A percentile compares a stretch with the other conserved stretches of the same genome.
phyloP scores from a whole-genome alignment of 225 moss, liverwort and hornwort genomes.

The Pleurozium schreberi region DNA sequence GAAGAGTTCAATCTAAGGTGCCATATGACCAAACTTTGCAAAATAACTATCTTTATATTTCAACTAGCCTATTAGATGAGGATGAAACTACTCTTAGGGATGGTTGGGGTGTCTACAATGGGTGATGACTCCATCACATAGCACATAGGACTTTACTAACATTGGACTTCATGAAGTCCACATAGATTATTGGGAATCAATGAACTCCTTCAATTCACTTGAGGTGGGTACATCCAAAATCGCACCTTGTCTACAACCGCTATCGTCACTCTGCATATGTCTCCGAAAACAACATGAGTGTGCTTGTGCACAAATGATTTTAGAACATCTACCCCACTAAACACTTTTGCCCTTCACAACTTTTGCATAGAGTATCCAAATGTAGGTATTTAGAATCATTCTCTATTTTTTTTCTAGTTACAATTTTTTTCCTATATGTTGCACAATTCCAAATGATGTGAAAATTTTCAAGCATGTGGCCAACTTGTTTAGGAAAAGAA shows the following conservation, averaged over 20 bases:
- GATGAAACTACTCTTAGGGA: neutral
- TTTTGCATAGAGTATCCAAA: too few species aligned
- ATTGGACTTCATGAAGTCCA: neutral
- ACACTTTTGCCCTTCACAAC: too few species aligned
- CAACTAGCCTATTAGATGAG: neutral
- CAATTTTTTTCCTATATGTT: too few species aligned
- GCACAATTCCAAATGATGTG: too few species aligned
- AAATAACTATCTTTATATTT: neutral
- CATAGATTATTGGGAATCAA: neutral
- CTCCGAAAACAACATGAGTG: too few species aligned
- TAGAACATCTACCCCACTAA: too few species aligned
- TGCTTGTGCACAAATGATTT: too few species aligned
- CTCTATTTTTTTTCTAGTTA: too few species aligned
- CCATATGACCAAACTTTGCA: neutral
- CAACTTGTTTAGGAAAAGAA: too few species aligned
- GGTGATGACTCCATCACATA: neutral
- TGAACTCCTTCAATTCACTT: neutral
- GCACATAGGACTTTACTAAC: neutral
- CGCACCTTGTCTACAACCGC: rapidly evolving
- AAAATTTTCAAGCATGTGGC: too few species aligned
- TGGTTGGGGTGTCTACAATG: rapidly evolving
- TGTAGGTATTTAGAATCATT: too few species aligned
- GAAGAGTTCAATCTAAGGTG: neutral
- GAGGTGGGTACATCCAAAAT: neutral
- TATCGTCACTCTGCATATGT: too few species aligned